Evolutionary conservation across 768 basidiomycete genomes (phyloP), one percentile per base, ranked within the genome.

Genomic region (Tremella yokohamensis): DNA sequence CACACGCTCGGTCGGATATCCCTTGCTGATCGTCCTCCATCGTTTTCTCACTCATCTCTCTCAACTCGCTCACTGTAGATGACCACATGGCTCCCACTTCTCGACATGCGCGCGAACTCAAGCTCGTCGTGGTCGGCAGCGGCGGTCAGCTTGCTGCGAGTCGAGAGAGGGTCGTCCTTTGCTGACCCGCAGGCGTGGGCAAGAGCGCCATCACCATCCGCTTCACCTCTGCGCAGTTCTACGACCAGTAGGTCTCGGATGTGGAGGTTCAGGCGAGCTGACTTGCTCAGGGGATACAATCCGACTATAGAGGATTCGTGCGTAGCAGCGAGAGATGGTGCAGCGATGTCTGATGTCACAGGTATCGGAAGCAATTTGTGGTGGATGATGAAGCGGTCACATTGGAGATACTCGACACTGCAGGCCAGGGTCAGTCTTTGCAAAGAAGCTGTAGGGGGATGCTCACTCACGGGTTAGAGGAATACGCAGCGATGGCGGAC

Each of bases 361-460:
- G 60, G 20, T 72, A 76, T 49, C 61, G 71, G 29, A 77, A 80
- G 62, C 80, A 81, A 62, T 76, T 77, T 56, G 75, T 79, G 52
- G 77, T 81, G 38, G 79, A 81, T 60, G 79, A 79, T 19, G 81
- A 81, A 64, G 78, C 79, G 11, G 80, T 80, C 0, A 63, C 79
- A 38, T 67, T 81, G 19, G 80, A 81, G 56, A 79, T 81, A 13
- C 72, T 81, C n/a, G 81, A 81, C 58, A 81, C 81, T 2, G 80
- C 81, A 0, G 81, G 81, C 8, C 81, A 81, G 56, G 69, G 72
- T 73, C 49, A 39, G 70, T 55, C 6, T 50, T 38, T n/a, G n/a
- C 47, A 22, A 22, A 51, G 8, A 4, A 7, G 59, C 52, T 37
- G 19, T 15, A 9, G 6, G 1, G 4, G 38, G 16, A 20, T 18